Base-by-base conservation (phyloP, 768 basidiomycete species). In the Amylocystis lapponica region DNA sequence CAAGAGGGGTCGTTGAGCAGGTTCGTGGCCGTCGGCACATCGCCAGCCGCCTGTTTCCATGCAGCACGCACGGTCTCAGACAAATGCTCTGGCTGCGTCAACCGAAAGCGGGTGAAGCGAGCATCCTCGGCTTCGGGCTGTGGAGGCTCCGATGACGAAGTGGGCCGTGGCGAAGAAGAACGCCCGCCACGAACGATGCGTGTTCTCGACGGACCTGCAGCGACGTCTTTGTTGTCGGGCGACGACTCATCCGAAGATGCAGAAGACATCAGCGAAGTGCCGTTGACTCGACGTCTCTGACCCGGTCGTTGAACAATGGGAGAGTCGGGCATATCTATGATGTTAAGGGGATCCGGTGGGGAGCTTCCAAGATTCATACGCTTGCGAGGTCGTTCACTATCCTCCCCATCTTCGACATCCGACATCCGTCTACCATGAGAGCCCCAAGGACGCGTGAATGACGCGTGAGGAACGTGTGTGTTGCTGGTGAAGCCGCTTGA, bases 351-450 rank as follows among this genome's bases (percentile, higher is more conserved):
- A 52, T 68, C 66, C 38, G 51, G 51, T 19, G 55, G 52, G 19
- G 66, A 61, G 38, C 64, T 61, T 22, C 80, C 81, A 47, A 68
- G 69, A 58, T 86, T 81, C 30, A 78, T 55, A 52, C 78, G 78
- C 66, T 89, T 89, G 46, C 80, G 78, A 38, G 86, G 85, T 29
- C 79, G 83, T 12, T 78, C 83, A 13, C 76, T 76, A 17, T 80
- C 76, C 46, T 53, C 57, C 32, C 56, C 47, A 41, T 54, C 64
- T 27, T 75, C 72, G 39, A 66, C 59, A 35, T 65, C 62, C 14
- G 65, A 66, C 30, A 63, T 49, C 39, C 65, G 60, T 41, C 67
- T 65, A 26, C 66, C 60, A 48, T 64, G 66, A n/a, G 54, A 61
- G 19, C 58, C 64, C 55, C 62, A 58, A 37, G 64, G 62, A 52